Evolutionary conservation across 2,329 filamentous ascomycete genomes (phyloP).

Genomic region (Aspergillus aculeatus): DNA sequence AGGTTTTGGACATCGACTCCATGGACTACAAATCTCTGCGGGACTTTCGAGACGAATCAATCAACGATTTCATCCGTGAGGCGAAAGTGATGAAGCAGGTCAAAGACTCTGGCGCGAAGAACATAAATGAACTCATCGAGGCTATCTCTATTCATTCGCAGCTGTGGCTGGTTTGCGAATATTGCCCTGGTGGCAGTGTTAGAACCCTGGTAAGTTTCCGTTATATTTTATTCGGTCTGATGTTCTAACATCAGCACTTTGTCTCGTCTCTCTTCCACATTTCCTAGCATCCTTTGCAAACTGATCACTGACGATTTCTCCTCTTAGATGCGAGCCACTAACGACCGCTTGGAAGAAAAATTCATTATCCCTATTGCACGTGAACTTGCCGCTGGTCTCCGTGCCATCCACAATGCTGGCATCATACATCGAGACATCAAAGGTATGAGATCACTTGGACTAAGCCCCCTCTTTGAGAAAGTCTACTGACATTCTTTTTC

Average conservation of each 20-base stretch:
- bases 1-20: constrained; percentile 52
- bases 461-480: too few species aligned
- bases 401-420: constrained; percentile 63
- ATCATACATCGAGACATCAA: constrained; percentile 67
- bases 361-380: constrained; percentile 65
- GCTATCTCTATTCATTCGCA: constrained; percentile 64
- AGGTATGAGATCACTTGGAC: constrained; percentile 38
- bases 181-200: constrained; percentile 65
- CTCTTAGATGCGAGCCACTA: constrained; percentile 49
- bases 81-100: constrained; percentile 63
- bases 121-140: constrained; percentile 64
- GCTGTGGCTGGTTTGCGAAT: constrained; percentile 66
- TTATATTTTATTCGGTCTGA: neutral
- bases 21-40: constrained; percentile 48
- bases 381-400: constrained; percentile 61
- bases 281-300: constrained; percentile 19
- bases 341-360: constrained; percentile 55
- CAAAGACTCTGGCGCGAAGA: constrained; percentile 60
- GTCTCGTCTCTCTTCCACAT: neutral
- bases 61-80: constrained; percentile 60
- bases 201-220: constrained; percentile 57
- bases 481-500: constrained; percentile 7
- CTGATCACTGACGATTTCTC: neutral
- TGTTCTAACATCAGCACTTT: neutral
- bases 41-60: constrained; percentile 50